These are phyloP conservation scores for Pinus taeda DNA, from an alignment of 75 land plant species.

Conservation along the genomic window DNA sequence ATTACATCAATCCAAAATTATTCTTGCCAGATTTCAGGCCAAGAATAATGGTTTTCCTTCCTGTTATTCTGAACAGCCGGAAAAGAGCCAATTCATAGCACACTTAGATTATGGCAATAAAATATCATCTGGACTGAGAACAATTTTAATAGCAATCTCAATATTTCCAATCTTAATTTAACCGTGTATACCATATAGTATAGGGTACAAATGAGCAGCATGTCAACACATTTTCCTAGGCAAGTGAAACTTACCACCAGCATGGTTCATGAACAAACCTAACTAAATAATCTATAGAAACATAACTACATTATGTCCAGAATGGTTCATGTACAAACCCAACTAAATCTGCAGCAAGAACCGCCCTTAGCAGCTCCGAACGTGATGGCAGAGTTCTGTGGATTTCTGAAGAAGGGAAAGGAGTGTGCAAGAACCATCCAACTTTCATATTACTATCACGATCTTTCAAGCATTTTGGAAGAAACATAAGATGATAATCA, in stretches of 20 bases:
- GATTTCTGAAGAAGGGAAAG: slow-evolving; percentile 98
- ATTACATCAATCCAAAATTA: no score
- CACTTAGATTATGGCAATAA: no score
- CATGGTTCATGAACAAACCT: background rate
- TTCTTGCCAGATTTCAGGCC: no score
- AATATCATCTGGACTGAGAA: no score
- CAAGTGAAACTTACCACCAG: background rate
- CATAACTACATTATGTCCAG: slow-evolving; percentile 1
- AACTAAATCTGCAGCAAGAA: slow-evolving; percentile 94
- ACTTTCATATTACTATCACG: slow-evolving; percentile 81
- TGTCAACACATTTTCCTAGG: background rate
- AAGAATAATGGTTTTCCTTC: no score
- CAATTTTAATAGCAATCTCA: background rate
- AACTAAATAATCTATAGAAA: slow-evolving; percentile 6
- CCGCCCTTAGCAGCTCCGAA: slow-evolving; percentile 84
- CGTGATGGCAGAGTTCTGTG: slow-evolving; percentile 93
- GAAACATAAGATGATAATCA: slow-evolving; percentile 99
- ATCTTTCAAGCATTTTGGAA: slow-evolving; percentile 87
- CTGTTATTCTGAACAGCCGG: no score
- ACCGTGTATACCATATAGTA: background rate
- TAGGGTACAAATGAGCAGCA: background rate
- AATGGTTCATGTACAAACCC: slow-evolving; percentile 58
- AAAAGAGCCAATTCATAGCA: no score
- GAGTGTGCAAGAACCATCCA: slow-evolving; percentile 99
- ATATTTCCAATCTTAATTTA: background rate